phyloP scores from a whole-genome alignment of 108 stramenopile species.

The Cyclostephanos invisitatus region DNA sequence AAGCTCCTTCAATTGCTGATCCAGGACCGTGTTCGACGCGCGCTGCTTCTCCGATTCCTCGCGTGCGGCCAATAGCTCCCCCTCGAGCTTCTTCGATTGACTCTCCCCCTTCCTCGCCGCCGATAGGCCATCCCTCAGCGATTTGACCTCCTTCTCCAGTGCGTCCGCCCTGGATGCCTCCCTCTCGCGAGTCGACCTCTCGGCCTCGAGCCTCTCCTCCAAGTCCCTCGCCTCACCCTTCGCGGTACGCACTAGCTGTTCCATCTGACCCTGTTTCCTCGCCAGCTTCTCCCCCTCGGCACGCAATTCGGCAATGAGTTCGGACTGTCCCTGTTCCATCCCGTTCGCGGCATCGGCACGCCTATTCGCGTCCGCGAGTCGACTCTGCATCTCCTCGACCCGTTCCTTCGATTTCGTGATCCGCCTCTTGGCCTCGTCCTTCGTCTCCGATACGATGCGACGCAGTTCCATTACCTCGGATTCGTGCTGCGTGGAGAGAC shows the following conservation, averaged over 20 bases:
- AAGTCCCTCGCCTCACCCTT: slow-evolving; percentile 63
- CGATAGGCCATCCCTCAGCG: slow-evolving; percentile 57
- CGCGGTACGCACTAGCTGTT: slow-evolving; percentile 71
- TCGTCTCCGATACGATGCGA: slow-evolving; percentile 60
- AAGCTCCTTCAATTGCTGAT: slow-evolving; percentile 73
- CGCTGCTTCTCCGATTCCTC: slow-evolving; percentile 69
- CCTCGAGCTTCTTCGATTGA: slow-evolving; percentile 69
- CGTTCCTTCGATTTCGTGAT: slow-evolving; percentile 70
- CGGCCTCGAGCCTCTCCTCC: slow-evolving; percentile 50
- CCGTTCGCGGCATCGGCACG: slow-evolving; percentile 41
- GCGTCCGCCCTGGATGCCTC: slow-evolving; percentile 52
- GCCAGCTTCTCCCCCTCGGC: slow-evolving; percentile 78
- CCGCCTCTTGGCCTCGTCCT: slow-evolving; percentile 82
- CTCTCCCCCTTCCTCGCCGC: slow-evolving; percentile 70
- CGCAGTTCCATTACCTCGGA: slow-evolving; percentile 55
- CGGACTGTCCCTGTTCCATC: slow-evolving; percentile 43
- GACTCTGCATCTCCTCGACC: slow-evolving; percentile 61
- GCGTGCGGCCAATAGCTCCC: slow-evolving; percentile 48
- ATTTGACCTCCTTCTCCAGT: slow-evolving; percentile 62
- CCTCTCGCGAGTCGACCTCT: slow-evolving; percentile 37
- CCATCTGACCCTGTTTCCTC: slow-evolving; percentile 76
- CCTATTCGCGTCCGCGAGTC: slow-evolving; percentile 45
- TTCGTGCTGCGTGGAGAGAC: slow-evolving; percentile 57
- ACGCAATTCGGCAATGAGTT: slow-evolving; percentile 63
- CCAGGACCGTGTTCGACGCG: slow-evolving; percentile 57